Evolutionary conservation across 345 rosid species (phyloP).

Genomic region (Draba incana): DNA sequence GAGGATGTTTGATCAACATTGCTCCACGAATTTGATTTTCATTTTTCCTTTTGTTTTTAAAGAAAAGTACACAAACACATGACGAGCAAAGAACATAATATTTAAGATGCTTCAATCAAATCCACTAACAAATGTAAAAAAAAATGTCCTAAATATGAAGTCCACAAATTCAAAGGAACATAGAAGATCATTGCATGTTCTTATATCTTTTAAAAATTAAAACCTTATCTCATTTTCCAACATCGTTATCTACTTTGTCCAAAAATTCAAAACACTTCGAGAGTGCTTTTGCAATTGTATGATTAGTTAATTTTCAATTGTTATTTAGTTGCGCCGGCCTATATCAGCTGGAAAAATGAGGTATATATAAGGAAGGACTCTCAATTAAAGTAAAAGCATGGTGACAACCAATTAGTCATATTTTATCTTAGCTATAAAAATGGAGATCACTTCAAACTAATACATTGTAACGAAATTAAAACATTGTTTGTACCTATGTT

Average conservation of each 20-base stretch:
- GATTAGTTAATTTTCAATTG: slow-evolving; percentile 14
- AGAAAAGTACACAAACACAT: slow-evolving; percentile 9
- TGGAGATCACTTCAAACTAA: slow-evolving; percentile 7
- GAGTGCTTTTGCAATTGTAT: slow-evolving; percentile 27
- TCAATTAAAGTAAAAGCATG: slow-evolving; percentile 24
- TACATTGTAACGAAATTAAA: slow-evolving; percentile 11
- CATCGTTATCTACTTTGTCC: slow-evolving; percentile 45
- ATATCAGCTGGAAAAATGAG: slow-evolving; percentile 36
- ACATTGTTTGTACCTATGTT: not conserved
- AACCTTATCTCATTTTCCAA: slow-evolving; percentile 38
- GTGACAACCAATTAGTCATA: slow-evolving; percentile 26
- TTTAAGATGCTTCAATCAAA: slow-evolving; percentile 36
- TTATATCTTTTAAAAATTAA: slow-evolving; percentile 28
- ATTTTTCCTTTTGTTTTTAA: not conserved
- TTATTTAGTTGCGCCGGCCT: slow-evolving; percentile 27
- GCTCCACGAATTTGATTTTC: slow-evolving; percentile 36
- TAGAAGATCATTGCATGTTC: slow-evolving; percentile 38
- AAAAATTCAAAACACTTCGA: slow-evolving; percentile 29
- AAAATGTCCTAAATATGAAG: slow-evolving; percentile 22
- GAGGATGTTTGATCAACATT: slow-evolving; percentile 39
- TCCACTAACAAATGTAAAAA: slow-evolving; percentile 23
- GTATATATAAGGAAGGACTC: not conserved
- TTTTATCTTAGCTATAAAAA: slow-evolving; percentile 22
- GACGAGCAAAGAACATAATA: slow-evolving; percentile 35
- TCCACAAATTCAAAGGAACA: slow-evolving; percentile 39